Base-by-base conservation (phyloP, 495 filamentous ascomycete species). In the Penicillium lagena region DNA sequence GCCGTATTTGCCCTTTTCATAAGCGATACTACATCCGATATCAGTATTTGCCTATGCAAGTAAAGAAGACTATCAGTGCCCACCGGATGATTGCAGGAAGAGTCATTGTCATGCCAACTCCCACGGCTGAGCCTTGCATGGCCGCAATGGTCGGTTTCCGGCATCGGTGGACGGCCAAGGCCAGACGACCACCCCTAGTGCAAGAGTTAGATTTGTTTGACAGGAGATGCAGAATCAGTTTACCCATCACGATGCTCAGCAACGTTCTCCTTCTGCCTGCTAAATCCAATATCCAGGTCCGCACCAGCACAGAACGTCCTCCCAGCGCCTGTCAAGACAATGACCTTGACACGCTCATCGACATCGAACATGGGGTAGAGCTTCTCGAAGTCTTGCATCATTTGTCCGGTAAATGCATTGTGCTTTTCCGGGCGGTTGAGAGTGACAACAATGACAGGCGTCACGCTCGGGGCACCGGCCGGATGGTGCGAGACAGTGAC, bases 51-150 rank as follows among this genome's bases (percentile, higher is more conserved):
- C 10, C 9, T 34, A 34, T 0, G 32, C 32, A 34, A 3, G n/a
- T 6, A 10, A 12, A 11, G 32, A 9, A 34, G n/a, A 12, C 5
- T 3, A 10, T 34, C 32, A 11, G 32, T 35, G 35, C 43, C 29
- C 37, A 70, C 66, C 66, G 66, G 39, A 86, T 78, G 32, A 66
- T 71, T 45, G 75, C 73, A 1, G 81, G 79, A 9, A 86, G 72
- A 11, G 76, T 78, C 79, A 83, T 82, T 9, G 81, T 86, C 57
- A 84, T 82, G 6, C 82, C 81, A 7, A 85, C 72, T 8, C 81
- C 82, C 8, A 83, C 82, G 14, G 82, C 82, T 34, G 72, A 76
- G 39, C 81, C 82, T 55, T 83, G 79, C 51, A 83, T 74, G 4
- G 81, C 81, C 22, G 66, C 81, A 53, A 85, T 79, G 15, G 80